Evolutionary conservation across 208 protist species (phyloP), one percentile per base, ranked within the genome.

Genomic region (Leishmania mexicana): DNA sequence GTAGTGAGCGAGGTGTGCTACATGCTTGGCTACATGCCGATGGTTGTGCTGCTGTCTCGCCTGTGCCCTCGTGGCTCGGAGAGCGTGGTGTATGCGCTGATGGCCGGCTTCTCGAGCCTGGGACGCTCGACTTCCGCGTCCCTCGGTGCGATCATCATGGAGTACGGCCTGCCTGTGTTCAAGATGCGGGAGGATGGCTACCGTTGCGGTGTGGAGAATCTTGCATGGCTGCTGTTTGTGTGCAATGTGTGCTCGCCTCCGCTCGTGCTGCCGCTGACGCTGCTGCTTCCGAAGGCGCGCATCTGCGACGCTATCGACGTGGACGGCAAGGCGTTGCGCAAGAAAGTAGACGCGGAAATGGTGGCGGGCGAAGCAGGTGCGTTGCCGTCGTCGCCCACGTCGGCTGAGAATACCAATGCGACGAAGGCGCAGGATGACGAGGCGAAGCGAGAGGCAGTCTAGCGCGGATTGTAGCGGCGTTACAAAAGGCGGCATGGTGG

Each of bases 11-110:
- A 93, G 77, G 70, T 92, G 24, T 81, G 74, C 45, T 92, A 89
- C 76, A 92, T 93, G 86, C 75, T 98, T 1, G 85, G 85, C 51
- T 95, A 84, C 75, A 96, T 98, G 91, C 92, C 95, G 28, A 83
- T 87, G 45, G 84, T 96, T 3, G 84, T 97, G 4, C 84, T 97
- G 53, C 85, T 95, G 67, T 93, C 93, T 4, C 93, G 92, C 68
- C 84, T 95, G 10, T 96, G 93, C 83, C 93, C 94, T 24, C 90
- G 89, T 51, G 92, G 91, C 21, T 89, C 92, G 57, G 92, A 97
- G 81, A 88, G 84, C 28, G 95, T 91, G 65, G 87, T 95, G 76
- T 95, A 93, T 58, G 89, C 94, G 51, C 83, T 97, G 15, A 81
- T 97, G 57, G 94, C 91, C 4, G 94, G 94, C 10, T 95, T 93